Evolutionary conservation across 306 rosid species (phyloP).

Genomic region (Vicia sativa): DNA sequence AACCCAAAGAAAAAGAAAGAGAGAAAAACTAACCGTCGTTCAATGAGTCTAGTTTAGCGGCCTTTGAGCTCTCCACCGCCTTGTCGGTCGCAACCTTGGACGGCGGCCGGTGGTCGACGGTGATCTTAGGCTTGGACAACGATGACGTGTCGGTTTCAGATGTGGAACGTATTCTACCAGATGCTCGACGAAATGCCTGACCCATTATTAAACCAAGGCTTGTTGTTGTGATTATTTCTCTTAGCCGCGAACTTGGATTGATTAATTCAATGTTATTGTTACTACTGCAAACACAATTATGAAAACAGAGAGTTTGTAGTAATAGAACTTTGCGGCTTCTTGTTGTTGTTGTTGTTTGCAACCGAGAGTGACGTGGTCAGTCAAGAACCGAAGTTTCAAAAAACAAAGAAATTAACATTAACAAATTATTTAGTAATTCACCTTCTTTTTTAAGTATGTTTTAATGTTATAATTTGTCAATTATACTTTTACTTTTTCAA

Average conservation of each 20-base stretch:
- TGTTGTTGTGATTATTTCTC: background rate
- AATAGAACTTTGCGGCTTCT: background rate
- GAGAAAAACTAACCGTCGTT: constrained; percentile 52
- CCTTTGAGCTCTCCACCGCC: constrained; percentile 42
- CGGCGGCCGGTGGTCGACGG: constrained; percentile 54
- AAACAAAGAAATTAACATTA: too few species aligned
- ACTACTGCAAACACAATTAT: background rate
- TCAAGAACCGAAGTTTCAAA: background rate
- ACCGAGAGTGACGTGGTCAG: constrained; percentile 8
- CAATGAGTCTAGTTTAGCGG: constrained; percentile 39
- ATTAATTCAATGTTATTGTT: background rate
- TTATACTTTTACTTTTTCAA: too few species aligned
- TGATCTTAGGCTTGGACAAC: constrained; percentile 51
- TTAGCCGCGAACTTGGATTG: background rate
- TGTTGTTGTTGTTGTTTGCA: background rate
- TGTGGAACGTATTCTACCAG: constrained; percentile 68
- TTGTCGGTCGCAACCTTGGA: constrained; percentile 41
- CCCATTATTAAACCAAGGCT: constrained; percentile 58
- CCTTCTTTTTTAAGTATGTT: too few species aligned
- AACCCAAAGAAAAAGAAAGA: constrained; percentile 4
- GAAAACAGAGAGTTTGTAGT: background rate
- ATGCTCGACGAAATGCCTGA: constrained; percentile 98
- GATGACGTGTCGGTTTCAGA: constrained; percentile 52
- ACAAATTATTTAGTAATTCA: too few species aligned
- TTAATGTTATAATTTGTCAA: too few species aligned